These are phyloP conservation scores for Dorcoceras hygrometricum DNA, from an alignment of 257 asterid genomes.

Conservation along the genomic window DNA sequence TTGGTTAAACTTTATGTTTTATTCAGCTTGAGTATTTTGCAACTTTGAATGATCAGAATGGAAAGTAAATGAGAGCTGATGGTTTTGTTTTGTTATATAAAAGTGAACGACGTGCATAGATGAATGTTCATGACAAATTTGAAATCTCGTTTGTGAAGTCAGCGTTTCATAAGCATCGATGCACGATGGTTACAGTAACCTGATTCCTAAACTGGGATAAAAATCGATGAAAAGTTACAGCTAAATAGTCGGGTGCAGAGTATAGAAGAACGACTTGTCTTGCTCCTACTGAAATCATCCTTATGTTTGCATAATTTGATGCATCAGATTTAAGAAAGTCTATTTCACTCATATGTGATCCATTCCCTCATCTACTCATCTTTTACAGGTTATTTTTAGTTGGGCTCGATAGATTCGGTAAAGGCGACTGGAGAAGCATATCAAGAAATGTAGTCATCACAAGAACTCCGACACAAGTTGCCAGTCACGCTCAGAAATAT, in stretches of 20 bases:
- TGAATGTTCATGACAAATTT: neutral
- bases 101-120: neutral
- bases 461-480: constrained; percentile 29
- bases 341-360: no score
- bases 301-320: neutral
- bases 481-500: constrained; percentile 33
- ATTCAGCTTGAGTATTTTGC: neutral
- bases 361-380: neutral
- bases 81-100: neutral
- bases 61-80: no score
- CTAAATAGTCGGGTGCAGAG: neutral
- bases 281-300: neutral
- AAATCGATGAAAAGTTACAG: neutral
- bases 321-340: neutral
- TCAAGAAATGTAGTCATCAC: constrained; percentile 23
- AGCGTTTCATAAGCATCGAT: neutral
- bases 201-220: neutral
- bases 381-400: constrained; percentile 26
- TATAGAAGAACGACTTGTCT: no score
- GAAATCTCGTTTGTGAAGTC: neutral
- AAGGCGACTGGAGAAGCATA: constrained; percentile 32
- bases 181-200: neutral
- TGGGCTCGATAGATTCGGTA: constrained; percentile 24
- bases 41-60: neutral
- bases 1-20: neutral